Percentiles rank a stretch among this genome's conserved stretches.
Evolutionary conservation across 805 yeast species (phyloP).

Genomic region (Schwanniomyces pseudopolymorphus): DNA sequence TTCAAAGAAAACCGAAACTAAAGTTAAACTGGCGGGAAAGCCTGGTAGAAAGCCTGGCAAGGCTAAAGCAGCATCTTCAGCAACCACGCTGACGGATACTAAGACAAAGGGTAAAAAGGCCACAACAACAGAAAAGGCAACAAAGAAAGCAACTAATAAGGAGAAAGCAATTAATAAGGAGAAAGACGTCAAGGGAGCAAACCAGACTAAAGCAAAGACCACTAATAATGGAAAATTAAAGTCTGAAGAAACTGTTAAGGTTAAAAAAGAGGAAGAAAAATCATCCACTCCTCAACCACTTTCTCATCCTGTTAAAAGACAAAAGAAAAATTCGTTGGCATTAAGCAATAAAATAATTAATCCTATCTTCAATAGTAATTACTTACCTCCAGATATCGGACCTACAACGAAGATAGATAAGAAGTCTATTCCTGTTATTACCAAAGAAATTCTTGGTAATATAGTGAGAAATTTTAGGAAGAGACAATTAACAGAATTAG

Average conservation of each 20-base stretch:
- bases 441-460: conserved; percentile 4
- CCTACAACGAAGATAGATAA: conserved; percentile 16
- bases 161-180: not conserved
- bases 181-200: not conserved
- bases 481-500: conserved; percentile 28
- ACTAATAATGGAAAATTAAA: not conserved
- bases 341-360: conserved; percentile 10
- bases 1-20: not conserved
- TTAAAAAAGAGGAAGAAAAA: conserved; percentile 1
- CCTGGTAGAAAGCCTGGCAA: not conserved
- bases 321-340: conserved; percentile 7
- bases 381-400: conserved; percentile 13
- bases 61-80: not conserved
- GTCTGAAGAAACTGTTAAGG: conserved; percentile 4
- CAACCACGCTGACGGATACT: not conserved
- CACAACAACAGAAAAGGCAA: not conserved
- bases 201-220: not conserved
- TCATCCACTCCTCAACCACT: not conserved
- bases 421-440: conserved; percentile 12
- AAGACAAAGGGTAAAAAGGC: not conserved
- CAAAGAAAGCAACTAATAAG: not conserved
- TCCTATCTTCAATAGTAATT: conserved; percentile 23
- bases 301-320: conserved; percentile 6
- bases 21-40: not conserved
- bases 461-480: conserved; percentile 16